Percentiles rank a stretch among this genome's conserved stretches.
Evolutionary conservation across 1,284 basidiomycete genomes (phyloP).

Genomic region (Ceraceosorus bombacis): DNA sequence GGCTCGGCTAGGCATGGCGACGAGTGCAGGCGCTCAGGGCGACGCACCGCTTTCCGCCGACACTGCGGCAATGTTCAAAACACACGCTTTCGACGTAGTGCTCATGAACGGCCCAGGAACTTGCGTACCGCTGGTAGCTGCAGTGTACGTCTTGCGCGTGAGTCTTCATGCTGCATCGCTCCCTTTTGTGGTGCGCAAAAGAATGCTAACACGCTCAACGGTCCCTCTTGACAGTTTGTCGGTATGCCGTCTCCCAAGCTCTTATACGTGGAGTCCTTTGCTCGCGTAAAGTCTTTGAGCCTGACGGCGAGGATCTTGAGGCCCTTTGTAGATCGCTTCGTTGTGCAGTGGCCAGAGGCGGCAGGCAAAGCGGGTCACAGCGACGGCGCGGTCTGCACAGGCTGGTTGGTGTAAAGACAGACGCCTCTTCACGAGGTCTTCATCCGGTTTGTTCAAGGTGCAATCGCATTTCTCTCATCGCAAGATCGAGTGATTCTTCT

Average conservation of each 20-base stretch:
- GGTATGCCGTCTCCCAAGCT: slow-evolving; percentile 65
- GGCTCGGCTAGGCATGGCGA: neutral
- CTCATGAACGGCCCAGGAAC: slow-evolving; percentile 94
- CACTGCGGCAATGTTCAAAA: too few relatives aligned
- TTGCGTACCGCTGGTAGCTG: slow-evolving; percentile 69
- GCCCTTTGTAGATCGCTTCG: slow-evolving; percentile 70
- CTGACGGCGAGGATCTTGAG: slow-evolving; percentile 75
- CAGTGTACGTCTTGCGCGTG: slow-evolving; percentile 69
- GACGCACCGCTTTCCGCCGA: slow-evolving; percentile 24
- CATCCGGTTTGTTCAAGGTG: too few relatives aligned
- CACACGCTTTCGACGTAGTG: slow-evolving; percentile 57
- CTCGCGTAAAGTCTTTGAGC: slow-evolving; percentile 73
- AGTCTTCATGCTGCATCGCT: slow-evolving; percentile 38
- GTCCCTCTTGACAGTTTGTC: slow-evolving; percentile 57
- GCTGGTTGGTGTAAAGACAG: neutral
- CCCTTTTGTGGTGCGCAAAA: too few relatives aligned
- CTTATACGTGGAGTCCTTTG: slow-evolving; percentile 91
- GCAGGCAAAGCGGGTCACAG: neutral
- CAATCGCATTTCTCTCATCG: too few relatives aligned
- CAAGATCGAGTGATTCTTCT: too few relatives aligned
- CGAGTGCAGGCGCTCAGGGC: slow-evolving; percentile 25
- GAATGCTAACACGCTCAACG: too few relatives aligned
- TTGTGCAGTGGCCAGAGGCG: slow-evolving; percentile 38
- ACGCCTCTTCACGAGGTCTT: neutral
- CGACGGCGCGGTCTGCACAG: neutral